These are phyloP conservation scores for Gnomoniopsis smithogilvyi DNA, from an alignment of 2,329 filamentous ascomycete species.

Conservation along the genomic window DNA sequence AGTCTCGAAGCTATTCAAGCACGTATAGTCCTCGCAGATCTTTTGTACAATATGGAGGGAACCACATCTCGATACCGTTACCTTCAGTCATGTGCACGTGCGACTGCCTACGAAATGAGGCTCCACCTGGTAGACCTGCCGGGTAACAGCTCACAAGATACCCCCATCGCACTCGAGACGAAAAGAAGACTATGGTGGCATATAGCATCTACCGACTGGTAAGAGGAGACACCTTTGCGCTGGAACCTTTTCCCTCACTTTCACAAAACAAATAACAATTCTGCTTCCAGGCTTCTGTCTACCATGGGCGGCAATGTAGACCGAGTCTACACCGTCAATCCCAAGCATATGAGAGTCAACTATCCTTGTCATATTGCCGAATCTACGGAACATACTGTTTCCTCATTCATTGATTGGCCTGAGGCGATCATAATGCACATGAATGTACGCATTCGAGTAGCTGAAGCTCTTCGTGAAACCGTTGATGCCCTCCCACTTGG, in stretches of 20 bases:
- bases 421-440: background rate
- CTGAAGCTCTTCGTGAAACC: conserved; percentile 21
- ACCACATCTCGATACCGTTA: conserved; percentile 30
- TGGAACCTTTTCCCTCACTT: background rate
- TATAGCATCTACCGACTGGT: conserved; percentile 37
- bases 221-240: background rate
- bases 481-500: conserved; percentile 19
- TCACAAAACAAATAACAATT: background rate
- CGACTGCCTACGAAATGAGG: conserved; percentile 31
- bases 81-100: conserved; percentile 27
- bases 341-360: conserved; percentile 35
- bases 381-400: background rate
- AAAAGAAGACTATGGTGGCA: conserved; percentile 44
- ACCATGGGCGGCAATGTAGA: conserved; percentile 33
- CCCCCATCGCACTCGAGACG: conserved; percentile 29
- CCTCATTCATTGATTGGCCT: background rate
- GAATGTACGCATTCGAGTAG: conserved; percentile 20
- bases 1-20: conserved; percentile 36
- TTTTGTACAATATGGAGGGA: conserved; percentile 36
- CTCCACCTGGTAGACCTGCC: conserved; percentile 38
- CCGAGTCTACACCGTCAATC: conserved; percentile 34
- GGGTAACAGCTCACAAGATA: conserved; percentile 21
- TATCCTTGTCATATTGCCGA: conserved; percentile 33
- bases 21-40: conserved; percentile 34
- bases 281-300: conserved; percentile 31